Conservation (phyloP, 1,284 basidiomycete genomes). For the Apiotrichum porosum region DNA sequence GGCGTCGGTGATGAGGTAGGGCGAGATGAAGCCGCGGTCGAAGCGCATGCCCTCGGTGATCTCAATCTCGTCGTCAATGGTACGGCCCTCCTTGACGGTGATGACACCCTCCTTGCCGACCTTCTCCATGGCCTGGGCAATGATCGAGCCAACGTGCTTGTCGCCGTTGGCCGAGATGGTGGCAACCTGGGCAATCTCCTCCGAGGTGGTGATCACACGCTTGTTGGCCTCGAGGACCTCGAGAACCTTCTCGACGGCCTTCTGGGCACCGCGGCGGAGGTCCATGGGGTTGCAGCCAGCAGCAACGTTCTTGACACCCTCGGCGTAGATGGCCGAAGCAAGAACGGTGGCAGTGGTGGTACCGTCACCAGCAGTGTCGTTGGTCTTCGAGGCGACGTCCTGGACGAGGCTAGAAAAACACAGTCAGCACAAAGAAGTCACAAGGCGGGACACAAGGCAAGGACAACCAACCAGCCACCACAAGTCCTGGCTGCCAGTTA, state of each 20-base stretch:
- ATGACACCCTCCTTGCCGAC: conserved; percentile 99
- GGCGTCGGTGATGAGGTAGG: conserved; percentile 98
- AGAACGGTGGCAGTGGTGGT: conserved; percentile 97
- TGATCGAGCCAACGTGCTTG: conserved; percentile 86
- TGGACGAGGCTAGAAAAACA: conserved; percentile 81
- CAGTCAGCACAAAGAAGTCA: neutral
- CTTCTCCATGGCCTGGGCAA: conserved; percentile 99
- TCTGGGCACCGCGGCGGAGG: conserved; percentile 90
- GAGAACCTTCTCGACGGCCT: conserved; percentile 93
- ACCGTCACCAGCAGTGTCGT: conserved; percentile 95
- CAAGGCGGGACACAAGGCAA: neutral
- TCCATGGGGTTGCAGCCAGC: conserved; percentile 99
- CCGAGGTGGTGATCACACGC: conserved; percentile 91
- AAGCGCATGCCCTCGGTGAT: conserved; percentile 99
- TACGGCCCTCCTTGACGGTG: conserved; percentile 97
- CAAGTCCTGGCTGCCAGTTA: conserved; percentile 2
- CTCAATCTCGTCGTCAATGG: conserved; percentile 97
- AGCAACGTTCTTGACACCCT: conserved; percentile 98
- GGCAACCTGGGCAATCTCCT: conserved; percentile 91
- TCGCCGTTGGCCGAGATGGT: conserved; percentile 99
- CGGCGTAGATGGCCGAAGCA: conserved; percentile 92
- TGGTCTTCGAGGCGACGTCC: conserved; percentile 93
- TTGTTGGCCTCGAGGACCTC: conserved; percentile 85
- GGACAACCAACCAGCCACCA: too few species aligned
- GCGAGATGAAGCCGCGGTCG: conserved; percentile 97